These are phyloP conservation scores for Linum lewisii DNA, from an alignment of 345 rosid species.

Conservation along the genomic window DNA sequence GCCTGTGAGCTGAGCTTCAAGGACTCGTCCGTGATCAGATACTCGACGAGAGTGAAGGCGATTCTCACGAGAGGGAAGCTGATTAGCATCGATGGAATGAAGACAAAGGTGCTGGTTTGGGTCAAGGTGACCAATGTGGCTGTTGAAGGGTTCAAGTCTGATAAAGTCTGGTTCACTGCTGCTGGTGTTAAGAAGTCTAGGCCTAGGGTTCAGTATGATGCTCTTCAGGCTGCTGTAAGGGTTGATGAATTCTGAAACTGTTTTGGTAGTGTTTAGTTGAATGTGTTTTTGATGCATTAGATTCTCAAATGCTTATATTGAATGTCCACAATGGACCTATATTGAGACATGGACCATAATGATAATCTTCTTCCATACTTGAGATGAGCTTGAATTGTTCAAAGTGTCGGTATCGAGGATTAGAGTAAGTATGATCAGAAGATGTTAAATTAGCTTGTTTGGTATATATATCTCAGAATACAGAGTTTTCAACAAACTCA, in stretches of 20 bases:
- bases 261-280: too few relatives aligned
- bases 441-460: too few relatives aligned
- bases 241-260: constrained; percentile 58
- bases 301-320: too few relatives aligned
- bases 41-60: constrained; percentile 76
- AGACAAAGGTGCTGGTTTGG: constrained; percentile 91
- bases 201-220: constrained; percentile 53
- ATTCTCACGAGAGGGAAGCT: constrained; percentile 64
- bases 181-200: constrained; percentile 92
- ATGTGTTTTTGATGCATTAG: too few relatives aligned
- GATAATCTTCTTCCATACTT: too few relatives aligned
- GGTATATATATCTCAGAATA: too few relatives aligned
- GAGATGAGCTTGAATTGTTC: too few relatives aligned
- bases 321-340: too few relatives aligned
- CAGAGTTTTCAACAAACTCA: too few relatives aligned
- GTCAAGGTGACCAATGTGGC: constrained; percentile 71
- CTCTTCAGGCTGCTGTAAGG: constrained; percentile 48
- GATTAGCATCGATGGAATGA: constrained; percentile 81
- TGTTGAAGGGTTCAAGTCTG: constrained; percentile 64
- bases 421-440: too few relatives aligned
- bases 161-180: constrained; percentile 91
- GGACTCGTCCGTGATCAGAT: constrained; percentile 82
- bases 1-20: constrained; percentile 71
- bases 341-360: too few relatives aligned
- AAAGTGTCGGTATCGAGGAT: too few relatives aligned